These are phyloP conservation scores for Chloromonas sp. DNA, from an alignment of 163 green algal species.

Conservation along the genomic window DNA sequence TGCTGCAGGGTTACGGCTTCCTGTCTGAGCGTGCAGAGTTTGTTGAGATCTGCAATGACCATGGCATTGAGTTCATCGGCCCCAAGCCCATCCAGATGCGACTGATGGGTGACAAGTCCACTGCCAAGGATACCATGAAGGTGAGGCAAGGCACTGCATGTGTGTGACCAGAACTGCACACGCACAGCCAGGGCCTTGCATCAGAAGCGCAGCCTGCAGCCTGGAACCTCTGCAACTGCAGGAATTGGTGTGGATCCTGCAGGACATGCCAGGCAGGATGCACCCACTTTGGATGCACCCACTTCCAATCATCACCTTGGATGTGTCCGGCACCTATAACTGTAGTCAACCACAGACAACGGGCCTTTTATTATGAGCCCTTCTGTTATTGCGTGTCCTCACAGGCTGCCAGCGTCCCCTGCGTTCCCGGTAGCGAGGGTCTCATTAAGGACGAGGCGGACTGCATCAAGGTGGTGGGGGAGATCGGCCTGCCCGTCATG, in stretches of 20 bases:
- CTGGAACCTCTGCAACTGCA: too few relatives aligned
- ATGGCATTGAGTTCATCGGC: slow-evolving; percentile 95
- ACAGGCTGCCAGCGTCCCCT: slow-evolving; percentile 83
- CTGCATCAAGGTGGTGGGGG: slow-evolving; percentile 45
- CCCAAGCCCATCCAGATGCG: slow-evolving; percentile 82
- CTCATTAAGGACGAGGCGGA: slow-evolving; percentile 71
- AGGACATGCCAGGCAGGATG: too few relatives aligned
- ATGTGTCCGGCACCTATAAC: too few relatives aligned
- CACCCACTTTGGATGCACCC: too few relatives aligned
- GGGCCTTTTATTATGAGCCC: too few relatives aligned
- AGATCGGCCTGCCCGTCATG: slow-evolving; percentile 87
- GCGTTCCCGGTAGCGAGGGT: slow-evolving; percentile 85
- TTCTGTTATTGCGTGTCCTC: neutral
- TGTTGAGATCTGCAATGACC: slow-evolving; percentile 92
- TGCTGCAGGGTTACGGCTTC: slow-evolving; percentile 87
- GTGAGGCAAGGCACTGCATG: slow-evolving; percentile 12
- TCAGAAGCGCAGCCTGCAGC: too few relatives aligned
- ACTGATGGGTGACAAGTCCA: slow-evolving; percentile 95
- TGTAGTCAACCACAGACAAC: too few relatives aligned
- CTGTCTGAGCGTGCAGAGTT: slow-evolving; percentile 92
- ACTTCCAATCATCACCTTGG: too few relatives aligned
- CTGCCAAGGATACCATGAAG: slow-evolving; percentile 92
- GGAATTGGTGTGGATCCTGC: too few relatives aligned
- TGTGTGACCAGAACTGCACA: neutral
- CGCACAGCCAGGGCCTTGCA: too few relatives aligned